Base-by-base conservation (phyloP, 1,284 basidiomycete species). In the Sanghuangporus sanghuang region DNA sequence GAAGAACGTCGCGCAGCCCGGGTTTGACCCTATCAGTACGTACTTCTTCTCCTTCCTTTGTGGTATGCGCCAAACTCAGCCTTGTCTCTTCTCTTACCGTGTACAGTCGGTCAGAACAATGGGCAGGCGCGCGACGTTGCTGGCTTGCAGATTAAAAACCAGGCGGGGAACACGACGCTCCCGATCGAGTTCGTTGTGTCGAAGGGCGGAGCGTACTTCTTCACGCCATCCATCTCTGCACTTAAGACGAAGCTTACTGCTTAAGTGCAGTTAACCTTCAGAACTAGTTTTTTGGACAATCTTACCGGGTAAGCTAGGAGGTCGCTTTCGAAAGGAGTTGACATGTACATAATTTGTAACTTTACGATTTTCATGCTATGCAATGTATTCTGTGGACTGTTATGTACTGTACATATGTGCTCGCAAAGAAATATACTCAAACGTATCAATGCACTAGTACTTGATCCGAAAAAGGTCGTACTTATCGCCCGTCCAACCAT, bases 141-240 rank as follows among this genome's bases (percentile, higher is more conserved):
- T 11, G 82, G 82, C 9, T 71, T 76, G 42, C 73, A 81, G 68
- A 80, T 79, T 9, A 70, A 73, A 48, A 67, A 77, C 49, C 70
- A 71, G 44, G 67, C 65, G 44, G 69, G 69, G 16, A 70, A 69
- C 42, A 64, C 71, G 36, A 64, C 68, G 11, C 67, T 75, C 11
- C 70, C 73, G 4, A 59, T 60, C 5, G 68, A 73, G 61, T 76
- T 73, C 58, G 73, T 78, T 32, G 69, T 74, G 2, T 73, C 77
- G 0, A 69, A 71, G 59, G 78, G 78, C 9, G 78, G 78, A 36
- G 77, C 77, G 63, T 80, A 80, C 69, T 79, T 79, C 70, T 79
- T 79, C 71, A 67, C 72, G 12, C 79, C 78, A 0, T 78, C 78
- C 6, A 73, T 80, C 64, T 67, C 71, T 5, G 75, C 77, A 1